phyloP scores from a whole-genome alignment of 768 basidiomycete species.

The Psilocybe subaeruginosa region DNA sequence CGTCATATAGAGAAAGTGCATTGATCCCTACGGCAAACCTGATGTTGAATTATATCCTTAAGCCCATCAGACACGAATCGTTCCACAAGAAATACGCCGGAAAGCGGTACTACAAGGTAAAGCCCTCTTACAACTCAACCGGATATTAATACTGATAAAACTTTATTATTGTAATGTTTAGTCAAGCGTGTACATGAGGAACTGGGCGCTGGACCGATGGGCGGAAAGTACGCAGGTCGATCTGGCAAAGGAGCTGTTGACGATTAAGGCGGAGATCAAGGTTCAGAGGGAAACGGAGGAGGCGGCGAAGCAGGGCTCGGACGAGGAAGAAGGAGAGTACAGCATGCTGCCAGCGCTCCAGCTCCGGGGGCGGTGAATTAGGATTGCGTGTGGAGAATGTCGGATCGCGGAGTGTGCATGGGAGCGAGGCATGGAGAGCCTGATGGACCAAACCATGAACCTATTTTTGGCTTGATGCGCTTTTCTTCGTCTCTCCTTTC shows the following conservation, averaged over 20 bases:
- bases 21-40: conserved; percentile 88
- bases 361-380: conserved; percentile 10
- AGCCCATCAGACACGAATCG: conserved; percentile 77
- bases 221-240: conserved; percentile 60
- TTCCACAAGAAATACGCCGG: conserved; percentile 94
- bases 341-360: conserved; percentile 7
- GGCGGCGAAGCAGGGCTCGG: conserved; percentile 15
- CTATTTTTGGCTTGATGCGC: no score
- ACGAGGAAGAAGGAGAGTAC: conserved; percentile 17
- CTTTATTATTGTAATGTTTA: conserved; percentile 28
- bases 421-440: no score
- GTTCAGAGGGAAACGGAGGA: conserved; percentile 38
- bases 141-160: no score
- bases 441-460: no score
- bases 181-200: conserved; percentile 82
- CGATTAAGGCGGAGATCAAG: conserved; percentile 60
- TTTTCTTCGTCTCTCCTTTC: no score
- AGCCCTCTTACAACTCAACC: conserved; percentile 2
- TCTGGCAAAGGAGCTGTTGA: conserved; percentile 59
- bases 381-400: no score
- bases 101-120: conserved; percentile 87
- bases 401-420: no score
- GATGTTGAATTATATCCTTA: conserved; percentile 92
- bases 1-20: conserved; percentile 85
- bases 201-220: conserved; percentile 87